Conservation (phyloP, 768 basidiomycete genomes). For the Gymnopilus junonius region DNA sequence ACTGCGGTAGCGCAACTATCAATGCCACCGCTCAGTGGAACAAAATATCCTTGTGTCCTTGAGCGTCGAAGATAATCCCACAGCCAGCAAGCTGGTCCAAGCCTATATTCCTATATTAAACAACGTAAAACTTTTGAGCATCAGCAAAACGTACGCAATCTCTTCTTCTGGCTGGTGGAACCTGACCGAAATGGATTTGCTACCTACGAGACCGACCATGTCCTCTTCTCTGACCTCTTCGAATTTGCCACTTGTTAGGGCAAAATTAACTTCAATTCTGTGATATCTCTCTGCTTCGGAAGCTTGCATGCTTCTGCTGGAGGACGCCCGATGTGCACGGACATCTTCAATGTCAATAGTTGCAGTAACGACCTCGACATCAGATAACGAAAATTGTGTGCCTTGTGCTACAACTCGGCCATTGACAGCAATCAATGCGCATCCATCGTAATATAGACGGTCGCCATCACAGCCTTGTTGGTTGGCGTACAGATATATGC, state of each 20-base stretch:
- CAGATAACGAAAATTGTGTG: constrained; percentile 92
- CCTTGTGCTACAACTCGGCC: constrained; percentile 93
- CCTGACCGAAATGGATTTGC: constrained; percentile 50
- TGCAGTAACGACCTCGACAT: constrained; percentile 96
- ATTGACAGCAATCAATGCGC: constrained; percentile 94
- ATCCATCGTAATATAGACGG: constrained; percentile 97
- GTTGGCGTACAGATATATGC: constrained; percentile 97
- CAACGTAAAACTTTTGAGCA: neutral
- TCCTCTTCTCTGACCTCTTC: constrained; percentile 63
- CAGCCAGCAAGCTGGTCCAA: constrained; percentile 99
- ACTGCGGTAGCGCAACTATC: constrained; percentile 97
- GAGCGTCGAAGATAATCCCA: constrained; percentile 99
- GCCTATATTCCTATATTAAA: constrained; percentile 42
- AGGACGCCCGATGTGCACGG: constrained; percentile 82
- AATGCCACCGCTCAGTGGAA: constrained; percentile 95
- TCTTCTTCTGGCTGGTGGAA: constrained; percentile 95
- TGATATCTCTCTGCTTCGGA: constrained; percentile 75
- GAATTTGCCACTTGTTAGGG: constrained; percentile 77
- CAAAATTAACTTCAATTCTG: constrained; percentile 81
- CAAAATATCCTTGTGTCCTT: constrained; percentile 91
- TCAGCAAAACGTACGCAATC: constrained; percentile 72
- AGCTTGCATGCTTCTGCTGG: constrained; percentile 90
- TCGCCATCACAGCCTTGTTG: constrained; percentile 99
- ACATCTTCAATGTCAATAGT: constrained; percentile 98
- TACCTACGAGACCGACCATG: constrained; percentile 41